Evolutionary conservation across 129 eudicot species (phyloP), one percentile per base, ranked within the genome.

Genomic region (Solidago caesia): DNA sequence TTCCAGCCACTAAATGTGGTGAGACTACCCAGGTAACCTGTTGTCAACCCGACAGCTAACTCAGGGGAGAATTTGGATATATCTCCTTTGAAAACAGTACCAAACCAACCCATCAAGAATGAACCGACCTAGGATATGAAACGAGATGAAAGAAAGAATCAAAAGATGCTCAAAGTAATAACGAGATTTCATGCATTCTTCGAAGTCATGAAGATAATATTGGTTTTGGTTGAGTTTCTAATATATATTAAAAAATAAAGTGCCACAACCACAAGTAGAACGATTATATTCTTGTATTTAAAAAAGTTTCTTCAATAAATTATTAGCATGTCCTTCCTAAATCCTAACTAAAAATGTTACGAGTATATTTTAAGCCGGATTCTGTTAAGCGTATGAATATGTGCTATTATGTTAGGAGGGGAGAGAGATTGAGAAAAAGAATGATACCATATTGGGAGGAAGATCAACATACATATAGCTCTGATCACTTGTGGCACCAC

Each of bases 1-100:
- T 95, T 95, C 99, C 97, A 95, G 39, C 94, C 99, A 67, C 99
- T 95, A 77, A 95, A 95, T 66, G 97, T 95, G 70, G 99, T 95
- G 14, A 95, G 87, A 77, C 99, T 95, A 42, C 99, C 99, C 16
- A 95, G 68, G 74, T 89, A 95, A 72, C 97, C 97, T 4, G 99
- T 91, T 9, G 97, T 63, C 46, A 95, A 64, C 27, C 99, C 99
- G 43, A 95, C 83, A 2, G 97, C 97, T 48, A 95, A 76, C 44
- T 91, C 89, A 12, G 86, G 88, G 21, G 97, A 91, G 16, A 95
- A 52, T n/a, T 62, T 79, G 56, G 89, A 26, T 55, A 95, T 91
- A 62, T 87, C 83, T 16, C 80, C 80, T 85, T 91, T 95, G 11
- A 82, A 95, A 62, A 95, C 97, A 55, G 82, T 72, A 1, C 99